A percentile compares a stretch with the other conserved stretches of the same genome.
Evolutionary conservation across 148 eudicot species (phyloP).

Genomic region (Spergularia marina): DNA sequence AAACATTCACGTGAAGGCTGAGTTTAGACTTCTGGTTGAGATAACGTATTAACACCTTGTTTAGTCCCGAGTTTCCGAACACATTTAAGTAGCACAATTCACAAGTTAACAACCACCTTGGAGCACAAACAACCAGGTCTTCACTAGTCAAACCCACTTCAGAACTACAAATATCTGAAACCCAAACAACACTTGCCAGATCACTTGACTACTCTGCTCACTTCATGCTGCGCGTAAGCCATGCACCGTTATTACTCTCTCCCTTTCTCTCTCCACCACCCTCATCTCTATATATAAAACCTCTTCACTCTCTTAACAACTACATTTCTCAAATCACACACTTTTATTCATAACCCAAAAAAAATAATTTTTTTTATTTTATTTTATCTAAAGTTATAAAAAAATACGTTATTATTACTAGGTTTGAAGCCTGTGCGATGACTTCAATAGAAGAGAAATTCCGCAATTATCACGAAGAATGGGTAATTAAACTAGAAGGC

Average conservation of each 20-base stretch:
- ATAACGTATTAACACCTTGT: no score
- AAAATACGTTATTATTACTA: no score
- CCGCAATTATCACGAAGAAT: conserved; percentile 38
- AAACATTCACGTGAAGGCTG: no score
- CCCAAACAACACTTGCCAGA: conserved; percentile 19
- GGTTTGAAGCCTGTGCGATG: not conserved
- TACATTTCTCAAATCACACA: not conserved
- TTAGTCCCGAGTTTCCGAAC: no score
- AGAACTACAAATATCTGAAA: conserved; percentile 5
- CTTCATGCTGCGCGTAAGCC: conserved; percentile 30
- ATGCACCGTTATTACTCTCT: conserved; percentile 11
- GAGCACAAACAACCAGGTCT: not conserved
- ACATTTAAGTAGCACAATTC: no score
- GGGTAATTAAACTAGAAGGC: conserved; percentile 55
- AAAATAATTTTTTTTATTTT: not conserved
- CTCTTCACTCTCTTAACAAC: not conserved
- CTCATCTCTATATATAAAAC: not conserved
- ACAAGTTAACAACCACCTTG: no score
- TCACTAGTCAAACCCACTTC: not conserved
- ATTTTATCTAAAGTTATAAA: not conserved
- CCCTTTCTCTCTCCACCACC: not conserved
- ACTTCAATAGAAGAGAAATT: conserved; percentile 37
- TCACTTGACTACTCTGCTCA: conserved; percentile 13
- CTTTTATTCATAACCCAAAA: not conserved
- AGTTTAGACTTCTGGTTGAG: no score